Evolutionary conservation across 176 grass and related monocot genomes (phyloP), one percentile per base, ranked within the genome.

Genomic region (Raddia distichophylla): DNA sequence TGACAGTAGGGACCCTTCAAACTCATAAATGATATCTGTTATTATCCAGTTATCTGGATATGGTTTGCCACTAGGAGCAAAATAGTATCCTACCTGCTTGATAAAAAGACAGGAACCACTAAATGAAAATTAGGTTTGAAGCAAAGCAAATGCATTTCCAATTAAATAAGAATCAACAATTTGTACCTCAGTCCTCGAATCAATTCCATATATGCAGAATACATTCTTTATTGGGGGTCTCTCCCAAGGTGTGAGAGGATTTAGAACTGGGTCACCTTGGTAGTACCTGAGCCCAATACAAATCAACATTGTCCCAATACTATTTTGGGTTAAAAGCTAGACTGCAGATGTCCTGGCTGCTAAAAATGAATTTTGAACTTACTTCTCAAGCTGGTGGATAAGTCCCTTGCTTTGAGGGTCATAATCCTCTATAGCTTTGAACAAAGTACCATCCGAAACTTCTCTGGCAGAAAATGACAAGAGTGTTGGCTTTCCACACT

Each of bases 21-120:
- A 89, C 90, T 94, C 95, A 86, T 94, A 98, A 78, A 98, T 89
- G n/a, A 94, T 16, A 89, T 98, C 95, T 77, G 92, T 98, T 81
- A 94, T 91, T 69, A 98, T 88, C 95, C 95, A 98, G 78, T 94
- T 98, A 87, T 98, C 95, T 84, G 95, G 92, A 82, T 94, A 94
- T 74, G 95, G 92, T 85, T 98, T 98, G 59, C 92, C 90, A 78
- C 92, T 98, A 75, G 95, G 95, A 61, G 95, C 95, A 84, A 94
- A 98, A 77, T 94, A 98, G 76, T 98, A 98, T 86, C 95, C 92
- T 49, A 94, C 95, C 95, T 98, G 92, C 75, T 91, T 89, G 56
- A 87, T 58, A n/a, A 82, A 73, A 85, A 67, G 32, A 44, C 69
- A 86, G 9, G 74, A 59, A 73, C 47, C 0, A 45, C 12, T 48